These are phyloP conservation scores for Poa annua DNA, from an alignment of 176 grass and related monocot species.

Conservation along the genomic window DNA sequence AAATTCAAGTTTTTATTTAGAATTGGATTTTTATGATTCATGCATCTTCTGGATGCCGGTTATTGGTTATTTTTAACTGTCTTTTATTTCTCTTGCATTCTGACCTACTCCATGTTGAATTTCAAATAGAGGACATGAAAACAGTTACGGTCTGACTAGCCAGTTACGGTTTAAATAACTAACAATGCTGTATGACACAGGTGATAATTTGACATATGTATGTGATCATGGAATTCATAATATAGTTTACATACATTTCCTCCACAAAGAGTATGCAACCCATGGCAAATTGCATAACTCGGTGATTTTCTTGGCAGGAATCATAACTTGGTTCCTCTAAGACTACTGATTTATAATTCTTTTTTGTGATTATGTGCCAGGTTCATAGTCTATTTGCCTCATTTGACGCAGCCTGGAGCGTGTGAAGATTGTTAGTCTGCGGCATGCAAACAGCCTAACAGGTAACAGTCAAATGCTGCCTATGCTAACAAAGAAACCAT, in stretches of 20 bases:
- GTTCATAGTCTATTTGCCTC: neutral
- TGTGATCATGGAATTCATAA: slow-evolving; percentile 26
- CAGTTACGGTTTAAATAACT: slow-evolving; percentile 20
- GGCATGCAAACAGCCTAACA: neutral
- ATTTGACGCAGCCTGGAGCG: neutral
- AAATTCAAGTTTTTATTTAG: neutral
- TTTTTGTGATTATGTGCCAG: neutral
- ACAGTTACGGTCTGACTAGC: neutral
- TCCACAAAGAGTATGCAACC: neutral
- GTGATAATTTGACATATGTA: neutral
- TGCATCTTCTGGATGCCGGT: neutral
- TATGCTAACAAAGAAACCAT: slow-evolving; percentile 15
- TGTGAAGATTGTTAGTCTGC: no score
- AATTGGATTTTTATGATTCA: neutral
- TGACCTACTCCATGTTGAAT: neutral
- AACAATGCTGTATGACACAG: slow-evolving; percentile 29
- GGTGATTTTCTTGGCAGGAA: neutral
- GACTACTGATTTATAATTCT: neutral
- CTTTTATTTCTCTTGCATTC: neutral
- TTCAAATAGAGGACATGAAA: neutral
- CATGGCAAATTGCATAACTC: neutral
- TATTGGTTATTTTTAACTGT: neutral
- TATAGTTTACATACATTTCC: neutral
- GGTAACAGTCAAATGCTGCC: slow-evolving; percentile 14
- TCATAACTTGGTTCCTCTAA: neutral